A percentile compares a stretch with the other conserved stretches of the same genome.
Conservation (phyloP, 352 stramenopile species). For the Pythium guiyangense region DNA sequence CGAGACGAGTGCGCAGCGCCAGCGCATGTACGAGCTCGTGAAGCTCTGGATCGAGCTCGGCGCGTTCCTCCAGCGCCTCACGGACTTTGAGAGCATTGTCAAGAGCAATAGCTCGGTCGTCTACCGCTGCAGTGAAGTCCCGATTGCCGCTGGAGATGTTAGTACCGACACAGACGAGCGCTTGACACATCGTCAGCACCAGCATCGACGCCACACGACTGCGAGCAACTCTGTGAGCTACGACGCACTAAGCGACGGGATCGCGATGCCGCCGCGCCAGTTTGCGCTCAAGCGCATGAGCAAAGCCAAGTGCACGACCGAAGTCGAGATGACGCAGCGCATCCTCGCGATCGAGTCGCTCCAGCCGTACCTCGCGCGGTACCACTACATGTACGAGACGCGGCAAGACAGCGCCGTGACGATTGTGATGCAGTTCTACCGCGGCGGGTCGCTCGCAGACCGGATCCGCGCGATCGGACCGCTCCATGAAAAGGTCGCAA, state of each 20-base stretch:
- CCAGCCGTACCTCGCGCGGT: conserved; percentile 41
- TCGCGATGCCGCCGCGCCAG: background rate
- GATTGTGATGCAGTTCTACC: conserved; percentile 66
- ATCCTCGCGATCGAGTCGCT: conserved; percentile 26
- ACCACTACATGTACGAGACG: conserved; percentile 61
- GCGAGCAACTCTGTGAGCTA: background rate
- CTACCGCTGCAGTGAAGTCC: conserved; percentile 37
- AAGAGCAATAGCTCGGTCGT: conserved; percentile 50
- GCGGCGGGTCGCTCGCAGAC: conserved; percentile 44
- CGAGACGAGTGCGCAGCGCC: conserved; percentile 31
- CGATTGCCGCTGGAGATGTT: background rate
- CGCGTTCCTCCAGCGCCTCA: conserved; percentile 43
- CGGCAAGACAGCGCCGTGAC: conserved; percentile 35
- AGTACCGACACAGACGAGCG: conserved; percentile 6
- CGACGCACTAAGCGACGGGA: too few species aligned
- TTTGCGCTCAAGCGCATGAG: conserved; percentile 56
- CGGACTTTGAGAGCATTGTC: conserved; percentile 37
- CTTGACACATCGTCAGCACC: too few species aligned
- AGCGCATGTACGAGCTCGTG: conserved; percentile 46
- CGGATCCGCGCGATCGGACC: conserved; percentile 30
- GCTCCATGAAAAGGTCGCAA: conserved; percentile 27
- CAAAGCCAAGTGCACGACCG: conserved; percentile 21
- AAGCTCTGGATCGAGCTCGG: conserved; percentile 53
- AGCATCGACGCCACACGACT: background rate
- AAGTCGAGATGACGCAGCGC: conserved; percentile 46